These are phyloP conservation scores for Phyllosticta capitalensis DNA, from an alignment of 2,329 filamentous ascomycete species.

Conservation along the genomic window DNA sequence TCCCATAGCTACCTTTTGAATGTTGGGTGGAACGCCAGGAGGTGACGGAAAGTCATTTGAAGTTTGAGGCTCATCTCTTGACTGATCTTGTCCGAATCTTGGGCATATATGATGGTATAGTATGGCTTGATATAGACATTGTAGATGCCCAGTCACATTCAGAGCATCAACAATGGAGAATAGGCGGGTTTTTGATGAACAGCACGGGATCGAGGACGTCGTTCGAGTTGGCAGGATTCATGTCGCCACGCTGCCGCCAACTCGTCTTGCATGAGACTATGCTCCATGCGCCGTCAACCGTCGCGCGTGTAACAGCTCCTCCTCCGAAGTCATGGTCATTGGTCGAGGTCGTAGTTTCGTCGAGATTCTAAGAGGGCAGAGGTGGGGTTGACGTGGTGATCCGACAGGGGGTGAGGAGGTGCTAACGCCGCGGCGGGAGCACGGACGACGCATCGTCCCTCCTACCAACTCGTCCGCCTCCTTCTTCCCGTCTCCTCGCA, in stretches of 20 bases:
- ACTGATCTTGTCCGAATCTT: too few species aligned
- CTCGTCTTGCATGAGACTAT: not conserved
- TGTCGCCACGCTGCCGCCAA: not conserved
- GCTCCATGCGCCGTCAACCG: not conserved
- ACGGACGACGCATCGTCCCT: not conserved
- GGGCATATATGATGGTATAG: too few species aligned
- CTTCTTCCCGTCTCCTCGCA: slow-evolving; percentile 1
- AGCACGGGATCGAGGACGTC: not conserved
- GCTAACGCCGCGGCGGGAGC: not conserved
- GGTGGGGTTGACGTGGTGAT: not conserved
- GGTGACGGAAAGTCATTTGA: too few species aligned
- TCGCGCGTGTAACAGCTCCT: not conserved
- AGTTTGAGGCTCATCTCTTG: too few species aligned
- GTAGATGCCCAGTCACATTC: too few species aligned
- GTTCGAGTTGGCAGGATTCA: not conserved
- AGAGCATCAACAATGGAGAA: not conserved
- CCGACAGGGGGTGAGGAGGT: not conserved
- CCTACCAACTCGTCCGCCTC: not conserved
- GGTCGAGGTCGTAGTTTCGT: not conserved
- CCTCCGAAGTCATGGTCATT: not conserved
- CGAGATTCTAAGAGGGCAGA: not conserved
- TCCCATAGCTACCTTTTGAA: too few species aligned
- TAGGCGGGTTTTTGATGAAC: not conserved
- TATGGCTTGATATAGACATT: too few species aligned
- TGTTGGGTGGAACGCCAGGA: too few species aligned